Conservation (phyloP, 495 filamentous ascomycete genomes). For the Symbiotaphrina buchneri region DNA sequence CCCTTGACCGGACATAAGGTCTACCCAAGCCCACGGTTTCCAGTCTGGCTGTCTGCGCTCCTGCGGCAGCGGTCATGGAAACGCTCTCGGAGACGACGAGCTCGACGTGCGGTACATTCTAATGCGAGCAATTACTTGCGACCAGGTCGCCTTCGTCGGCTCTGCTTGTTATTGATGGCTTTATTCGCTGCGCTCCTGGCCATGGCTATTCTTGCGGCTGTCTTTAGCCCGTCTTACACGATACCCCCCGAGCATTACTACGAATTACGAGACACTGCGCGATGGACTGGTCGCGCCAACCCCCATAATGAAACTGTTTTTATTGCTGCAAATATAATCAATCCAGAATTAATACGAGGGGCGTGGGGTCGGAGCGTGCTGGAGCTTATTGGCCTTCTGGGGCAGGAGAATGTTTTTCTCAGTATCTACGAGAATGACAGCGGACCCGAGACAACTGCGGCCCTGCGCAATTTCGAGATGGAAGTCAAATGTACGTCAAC, state of each 20-base stretch:
- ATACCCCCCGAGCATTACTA: neutral
- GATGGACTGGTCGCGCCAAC: constrained; percentile 15
- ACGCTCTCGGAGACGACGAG: too few species aligned
- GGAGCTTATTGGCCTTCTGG: constrained; percentile 36
- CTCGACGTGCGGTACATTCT: too few species aligned
- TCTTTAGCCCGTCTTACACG: neutral
- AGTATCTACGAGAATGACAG: constrained; percentile 54
- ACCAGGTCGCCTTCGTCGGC: too few species aligned
- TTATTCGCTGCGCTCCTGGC: neutral
- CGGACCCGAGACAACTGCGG: constrained; percentile 17
- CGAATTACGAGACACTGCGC: constrained; percentile 2
- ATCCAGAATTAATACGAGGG: constrained; percentile 34
- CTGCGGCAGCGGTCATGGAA: too few species aligned
- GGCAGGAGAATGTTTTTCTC: constrained; percentile 29
- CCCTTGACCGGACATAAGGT: too few species aligned
- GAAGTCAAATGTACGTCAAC: constrained; percentile 19
- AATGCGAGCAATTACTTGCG: too few species aligned
- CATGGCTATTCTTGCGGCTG: neutral
- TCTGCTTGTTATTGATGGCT: too few species aligned
- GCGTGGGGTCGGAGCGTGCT: constrained; percentile 42
- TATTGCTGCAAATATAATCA: constrained; percentile 54
- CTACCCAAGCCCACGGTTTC: too few species aligned
- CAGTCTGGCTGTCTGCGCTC: too few species aligned
- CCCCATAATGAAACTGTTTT: constrained; percentile 42
- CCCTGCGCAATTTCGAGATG: constrained; percentile 17